phyloP scores from a whole-genome alignment of 1,284 basidiomycete genomes.

The Veloboletus limbatus region DNA sequence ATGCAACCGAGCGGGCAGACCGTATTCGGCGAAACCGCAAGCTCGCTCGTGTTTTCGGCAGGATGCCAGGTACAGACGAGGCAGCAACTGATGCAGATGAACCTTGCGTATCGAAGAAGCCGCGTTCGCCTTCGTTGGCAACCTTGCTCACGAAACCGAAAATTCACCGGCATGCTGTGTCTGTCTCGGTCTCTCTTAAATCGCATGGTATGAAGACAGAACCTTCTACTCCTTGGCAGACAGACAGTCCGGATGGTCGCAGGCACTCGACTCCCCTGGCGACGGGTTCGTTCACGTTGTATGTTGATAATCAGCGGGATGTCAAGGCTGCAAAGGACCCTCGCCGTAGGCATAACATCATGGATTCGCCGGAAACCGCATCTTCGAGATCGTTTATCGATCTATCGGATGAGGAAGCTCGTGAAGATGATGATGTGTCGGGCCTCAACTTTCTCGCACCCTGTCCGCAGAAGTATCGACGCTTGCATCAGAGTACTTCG shows the following conservation, averaged over 20 bases:
- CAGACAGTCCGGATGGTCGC: conserved; percentile 31
- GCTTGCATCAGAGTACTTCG: conserved; percentile 32
- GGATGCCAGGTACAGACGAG: conserved; percentile 47
- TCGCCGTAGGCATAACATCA: conserved; percentile 3
- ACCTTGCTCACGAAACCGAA: conserved; percentile 29
- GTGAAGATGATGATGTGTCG: conserved; percentile 23
- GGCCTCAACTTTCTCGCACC: conserved; percentile 10
- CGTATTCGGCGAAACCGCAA: conserved; percentile 73
- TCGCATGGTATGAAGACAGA: conserved; percentile 20
- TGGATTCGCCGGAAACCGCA: conserved; percentile 12
- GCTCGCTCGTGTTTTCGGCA: conserved; percentile 74
- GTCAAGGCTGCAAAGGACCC: conserved; percentile 2
- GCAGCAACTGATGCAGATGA: conserved; percentile 32
- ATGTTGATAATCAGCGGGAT: conserved; percentile 14
- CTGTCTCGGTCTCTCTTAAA: conserved; percentile 37
- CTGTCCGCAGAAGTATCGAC: conserved; percentile 20
- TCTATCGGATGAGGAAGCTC: conserved; percentile 57
- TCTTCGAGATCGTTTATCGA: conserved; percentile 62
- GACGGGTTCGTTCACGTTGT: conserved; percentile 37
- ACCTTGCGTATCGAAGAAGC: conserved; percentile 23
- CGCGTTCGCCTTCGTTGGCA: conserved; percentile 23
- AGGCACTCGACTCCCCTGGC: conserved; percentile 52
- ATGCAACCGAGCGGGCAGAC: conserved; percentile 64
- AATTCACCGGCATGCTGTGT: conserved; percentile 41
- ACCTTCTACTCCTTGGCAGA: conserved; percentile 29